Evolutionary conservation across 2,329 filamentous ascomycete species (phyloP), one percentile per base, ranked within the genome.

Genomic region (Botrytis sinoallii): DNA sequence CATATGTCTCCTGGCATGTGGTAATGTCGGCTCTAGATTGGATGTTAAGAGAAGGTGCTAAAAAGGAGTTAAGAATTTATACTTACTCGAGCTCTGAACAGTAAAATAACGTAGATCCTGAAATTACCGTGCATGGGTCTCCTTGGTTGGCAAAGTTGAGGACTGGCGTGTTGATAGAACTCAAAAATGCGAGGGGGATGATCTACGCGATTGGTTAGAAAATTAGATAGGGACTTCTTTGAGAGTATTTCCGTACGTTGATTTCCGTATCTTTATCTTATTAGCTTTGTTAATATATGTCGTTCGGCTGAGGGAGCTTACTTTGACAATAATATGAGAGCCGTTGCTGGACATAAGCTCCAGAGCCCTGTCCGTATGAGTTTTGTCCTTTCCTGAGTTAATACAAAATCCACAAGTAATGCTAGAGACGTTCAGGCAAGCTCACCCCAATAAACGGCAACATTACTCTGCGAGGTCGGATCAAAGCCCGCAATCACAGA

Each of bases 401-500:
- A 42, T 29, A 25, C 22, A 20, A 52, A 12, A 38, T 46, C n/a
- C 63, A 22, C 61, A n/a, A 25, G 14, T 22, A 4, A 60, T 38
- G 4, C n/a, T 18, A 46, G 29, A n/a, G 32, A 44, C 5, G 42
- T 46, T 20, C 20, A 66, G 7, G 20, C 20, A 40, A 14, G 44
- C 81, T 78, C 81, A 83, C 90, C 91, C 90, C 90, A 93, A 81
- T 93, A 93, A 2, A 92, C 84, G 40, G 87, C 89, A 71, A 92
- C 79, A 77, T 91, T 92, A 68, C 81, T 84, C 2, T 79, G 77
- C 1, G 85, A 84, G n/a, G 78, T 79, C 7, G 86, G 75, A 75
- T 85, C 82, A 77, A 88, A 81, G 38, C 81, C 82, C 25, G 84
- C 84, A 76, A 81, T 78, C 18, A 78, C 81, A 70, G 78, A 77